A percentile compares a stretch with the other conserved stretches of the same genome.
Evolutionary conservation across 768 basidiomycete genomes (phyloP).

Genomic region (Xanthoconium stramineum): DNA sequence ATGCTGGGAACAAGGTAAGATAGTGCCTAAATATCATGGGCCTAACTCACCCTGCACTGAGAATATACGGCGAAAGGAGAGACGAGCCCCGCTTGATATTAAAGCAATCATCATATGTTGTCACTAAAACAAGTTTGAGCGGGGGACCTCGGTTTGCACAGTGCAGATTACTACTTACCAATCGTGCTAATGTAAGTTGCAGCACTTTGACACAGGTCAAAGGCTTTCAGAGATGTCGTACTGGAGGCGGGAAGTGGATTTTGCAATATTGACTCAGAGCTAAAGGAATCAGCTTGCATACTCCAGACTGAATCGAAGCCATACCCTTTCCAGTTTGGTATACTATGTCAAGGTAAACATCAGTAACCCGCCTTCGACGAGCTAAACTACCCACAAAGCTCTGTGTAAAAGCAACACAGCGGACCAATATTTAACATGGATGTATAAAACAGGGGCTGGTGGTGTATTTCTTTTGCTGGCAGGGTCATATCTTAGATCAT

Average conservation of each 20-base stretch:
- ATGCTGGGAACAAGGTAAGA: slow-evolving; percentile 43
- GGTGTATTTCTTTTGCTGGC: slow-evolving; percentile 51
- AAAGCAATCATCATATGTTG: slow-evolving; percentile 57
- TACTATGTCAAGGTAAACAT: slow-evolving; percentile 38
- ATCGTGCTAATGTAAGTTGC: slow-evolving; percentile 68
- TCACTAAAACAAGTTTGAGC: slow-evolving; percentile 36
- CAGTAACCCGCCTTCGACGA: slow-evolving; percentile 4
- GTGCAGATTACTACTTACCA: slow-evolving; percentile 37
- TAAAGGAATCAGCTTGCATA: slow-evolving; percentile 17
- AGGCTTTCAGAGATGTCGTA: slow-evolving; percentile 57
- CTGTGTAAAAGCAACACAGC: slow-evolving; percentile 71
- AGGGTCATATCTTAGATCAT: slow-evolving; percentile 57
- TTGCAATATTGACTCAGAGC: slow-evolving; percentile 42
- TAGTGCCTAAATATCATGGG: not conserved
- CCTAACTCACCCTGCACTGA: slow-evolving; percentile 63
- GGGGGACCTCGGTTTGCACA: not conserved
- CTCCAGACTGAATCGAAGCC: not conserved
- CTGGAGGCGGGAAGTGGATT: slow-evolving; percentile 38
- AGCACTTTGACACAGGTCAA: slow-evolving; percentile 72
- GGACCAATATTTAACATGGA: slow-evolving; percentile 77
- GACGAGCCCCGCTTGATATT: slow-evolving; percentile 59
- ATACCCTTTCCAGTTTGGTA: slow-evolving; percentile 72
- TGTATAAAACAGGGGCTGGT: slow-evolving; percentile 61
- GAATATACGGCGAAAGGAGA: slow-evolving; percentile 65
- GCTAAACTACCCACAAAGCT: slow-evolving; percentile 60